Evolutionary conservation across 164 flowering plant genomes (phyloP).

Genomic region (Litsea cubeba): DNA sequence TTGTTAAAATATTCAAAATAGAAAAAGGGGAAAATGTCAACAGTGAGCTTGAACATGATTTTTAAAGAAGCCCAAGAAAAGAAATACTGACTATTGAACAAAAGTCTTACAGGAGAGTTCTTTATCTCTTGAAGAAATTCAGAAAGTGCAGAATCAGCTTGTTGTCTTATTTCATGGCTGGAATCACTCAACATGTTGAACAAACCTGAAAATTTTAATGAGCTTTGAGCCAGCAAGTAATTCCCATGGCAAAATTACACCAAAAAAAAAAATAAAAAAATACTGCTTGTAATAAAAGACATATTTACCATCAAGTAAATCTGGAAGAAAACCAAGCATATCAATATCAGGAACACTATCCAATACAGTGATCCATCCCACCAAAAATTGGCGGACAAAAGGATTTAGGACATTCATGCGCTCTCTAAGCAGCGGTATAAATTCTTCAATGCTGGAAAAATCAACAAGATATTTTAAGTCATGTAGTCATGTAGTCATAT

Average conservation of each 20-base stretch:
- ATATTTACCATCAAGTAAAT: conserved; percentile 94
- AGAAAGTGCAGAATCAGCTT: conserved; percentile 97
- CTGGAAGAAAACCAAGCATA: conserved; percentile 99
- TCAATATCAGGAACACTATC: conserved; percentile 99
- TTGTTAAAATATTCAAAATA: no score
- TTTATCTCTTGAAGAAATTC: conserved; percentile 98
- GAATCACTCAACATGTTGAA: conserved; percentile 97
- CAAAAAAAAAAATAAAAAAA: not conserved
- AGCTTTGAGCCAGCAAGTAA: not conserved
- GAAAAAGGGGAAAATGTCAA: not conserved
- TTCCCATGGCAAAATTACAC: not conserved
- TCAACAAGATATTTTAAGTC: conserved; percentile 9
- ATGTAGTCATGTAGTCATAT: conserved; percentile 4
- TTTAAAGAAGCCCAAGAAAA: not conserved
- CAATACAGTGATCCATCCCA: conserved; percentile 98
- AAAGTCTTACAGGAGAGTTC: conserved; percentile 81
- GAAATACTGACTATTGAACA: not conserved
- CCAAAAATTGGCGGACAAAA: conserved; percentile 94
- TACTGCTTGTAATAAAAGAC: not conserved
- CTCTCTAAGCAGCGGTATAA: conserved; percentile 94
- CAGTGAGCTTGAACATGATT: not conserved
- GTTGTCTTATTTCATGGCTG: conserved; percentile 95
- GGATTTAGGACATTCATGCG: conserved; percentile 94
- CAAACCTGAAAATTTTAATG: conserved; percentile 52
- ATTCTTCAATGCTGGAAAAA: conserved; percentile 85